Percentiles rank a stretch among this genome's conserved stretches.
Evolutionary conservation across 805 yeast genomes (phyloP).

Genomic region (Saccharomycopsis microspora): DNA sequence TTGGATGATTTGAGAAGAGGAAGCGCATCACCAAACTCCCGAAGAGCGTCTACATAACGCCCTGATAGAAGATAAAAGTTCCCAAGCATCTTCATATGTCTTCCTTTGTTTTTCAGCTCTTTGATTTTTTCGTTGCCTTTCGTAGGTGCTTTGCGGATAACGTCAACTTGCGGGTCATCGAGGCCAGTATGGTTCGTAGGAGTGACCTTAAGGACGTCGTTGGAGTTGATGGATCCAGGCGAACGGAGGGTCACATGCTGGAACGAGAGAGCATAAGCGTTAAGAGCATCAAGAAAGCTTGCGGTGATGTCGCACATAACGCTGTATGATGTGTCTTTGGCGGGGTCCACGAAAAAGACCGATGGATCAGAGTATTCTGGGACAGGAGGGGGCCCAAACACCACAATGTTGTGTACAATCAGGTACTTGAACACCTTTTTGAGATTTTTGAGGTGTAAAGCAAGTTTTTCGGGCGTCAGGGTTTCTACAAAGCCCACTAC

Average conservation of each 20-base stretch:
- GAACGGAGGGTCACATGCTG: constrained; percentile 74
- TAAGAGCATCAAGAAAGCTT: constrained; percentile 50
- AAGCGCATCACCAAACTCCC: constrained; percentile 66
- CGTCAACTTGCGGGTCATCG: constrained; percentile 2
- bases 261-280: constrained; percentile 60
- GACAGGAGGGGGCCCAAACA: constrained; percentile 29
- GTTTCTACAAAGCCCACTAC: constrained; percentile 35
- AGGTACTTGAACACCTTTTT: constrained; percentile 37
- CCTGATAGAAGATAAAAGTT: constrained; percentile 77
- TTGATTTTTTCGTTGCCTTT: constrained; percentile 18
- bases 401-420: constrained; percentile 40
- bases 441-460: constrained; percentile 27
- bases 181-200: constrained; percentile 19
- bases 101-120: constrained; percentile 45
- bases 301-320: constrained; percentile 63
- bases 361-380: constrained; percentile 17
- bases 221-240: constrained; percentile 55
- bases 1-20: constrained; percentile 43
- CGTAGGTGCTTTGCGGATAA: constrained; percentile 2
- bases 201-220: constrained; percentile 29
- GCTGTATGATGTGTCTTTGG: constrained; percentile 34
- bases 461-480: constrained; percentile 19
- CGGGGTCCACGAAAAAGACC: constrained; percentile 16
- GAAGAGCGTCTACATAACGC: constrained; percentile 55
- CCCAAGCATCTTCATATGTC: constrained; percentile 68